Evolutionary conservation across 345 rosid species (phyloP), one percentile per base, ranked within the genome.

Genomic region (Citrus maxima): DNA sequence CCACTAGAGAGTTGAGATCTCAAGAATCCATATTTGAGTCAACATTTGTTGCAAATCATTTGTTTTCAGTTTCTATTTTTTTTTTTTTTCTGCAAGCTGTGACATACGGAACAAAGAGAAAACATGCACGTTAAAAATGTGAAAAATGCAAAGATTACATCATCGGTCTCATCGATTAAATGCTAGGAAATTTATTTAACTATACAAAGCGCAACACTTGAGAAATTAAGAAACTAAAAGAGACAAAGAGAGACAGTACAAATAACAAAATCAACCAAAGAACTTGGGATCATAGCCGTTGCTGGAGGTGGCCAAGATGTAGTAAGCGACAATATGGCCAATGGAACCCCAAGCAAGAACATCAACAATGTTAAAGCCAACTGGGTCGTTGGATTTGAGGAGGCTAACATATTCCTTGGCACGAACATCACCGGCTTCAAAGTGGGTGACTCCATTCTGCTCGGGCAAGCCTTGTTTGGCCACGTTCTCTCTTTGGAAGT

Each of bases 341-440:
- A 96, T 93, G 63, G 98, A 94, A 2, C 98, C 99, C 99, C 99
- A 96, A 51, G 98, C 95, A 82, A 96, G 97, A 49, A 96, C 99
- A 84, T 96, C 99, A 28, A 96, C 97, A 58, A 96, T 88, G 84
- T 96, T 96, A 82, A 96, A 96, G 2, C 99, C 99, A 51, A 96
- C 90, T 0, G 99, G 98, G 82, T 96, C 99, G 27, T 96, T 96
- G 37, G 99, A 96, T 78, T 94, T 94, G 77, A 96, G 92, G 22
- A 96, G 94, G 80, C 93, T 91, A 1, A 93, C 94, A 54, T 96
- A 96, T 77, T 96, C 99, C 83, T 96, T 91, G 62, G 99, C 99
- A 66, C 99, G 87, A 3, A 74, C 87, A 81, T 96, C 99, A 0
- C 98, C 98, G 4, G 99, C 99, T 86, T 96, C 98, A 73, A 93